Conservation (phyloP, 805 yeast genomes). For the Cyberlindnera mycetangii region DNA sequence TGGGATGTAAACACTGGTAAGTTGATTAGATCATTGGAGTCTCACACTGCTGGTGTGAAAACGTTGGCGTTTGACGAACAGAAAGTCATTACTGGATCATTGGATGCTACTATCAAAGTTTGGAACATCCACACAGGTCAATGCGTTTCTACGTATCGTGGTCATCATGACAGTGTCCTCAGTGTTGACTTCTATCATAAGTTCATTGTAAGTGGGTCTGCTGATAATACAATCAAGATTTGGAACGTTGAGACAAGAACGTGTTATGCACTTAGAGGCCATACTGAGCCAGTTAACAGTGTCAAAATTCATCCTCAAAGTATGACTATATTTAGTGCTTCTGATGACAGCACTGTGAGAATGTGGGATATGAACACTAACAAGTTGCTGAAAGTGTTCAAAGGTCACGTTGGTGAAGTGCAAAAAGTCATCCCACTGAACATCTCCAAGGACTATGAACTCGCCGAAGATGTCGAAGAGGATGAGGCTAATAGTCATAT, state of each 20-base stretch:
- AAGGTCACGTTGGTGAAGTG: conserved; percentile 92
- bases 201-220: conserved; percentile 88
- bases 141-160: conserved; percentile 89
- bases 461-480: conserved; percentile 37
- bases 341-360: conserved; percentile 88
- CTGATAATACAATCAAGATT: conserved; percentile 87
- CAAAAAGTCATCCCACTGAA: conserved; percentile 87
- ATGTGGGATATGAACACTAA: conserved; percentile 92
- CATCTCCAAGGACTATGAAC: conserved; percentile 59
- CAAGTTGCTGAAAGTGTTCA: conserved; percentile 72
- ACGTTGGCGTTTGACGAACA: conserved; percentile 83
- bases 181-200: conserved; percentile 80
- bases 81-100: conserved; percentile 87
- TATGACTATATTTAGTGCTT: conserved; percentile 76
- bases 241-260: conserved; percentile 96
- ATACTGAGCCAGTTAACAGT: conserved; percentile 86
- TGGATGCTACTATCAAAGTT: conserved; percentile 87
- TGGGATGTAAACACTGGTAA: conserved; percentile 88
- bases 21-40: conserved; percentile 70
- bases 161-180: conserved; percentile 84
- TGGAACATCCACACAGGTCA: conserved; percentile 97
- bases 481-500: conserved; percentile 16
- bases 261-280: conserved; percentile 91
- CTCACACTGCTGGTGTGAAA: conserved; percentile 88
- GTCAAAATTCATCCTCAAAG: conserved; percentile 83